A percentile compares a stretch with the other conserved stretches of the same genome.
phyloP scores from a whole-genome alignment of 2,329 filamentous ascomycete species.

The Colletotrichum kahawae region DNA sequence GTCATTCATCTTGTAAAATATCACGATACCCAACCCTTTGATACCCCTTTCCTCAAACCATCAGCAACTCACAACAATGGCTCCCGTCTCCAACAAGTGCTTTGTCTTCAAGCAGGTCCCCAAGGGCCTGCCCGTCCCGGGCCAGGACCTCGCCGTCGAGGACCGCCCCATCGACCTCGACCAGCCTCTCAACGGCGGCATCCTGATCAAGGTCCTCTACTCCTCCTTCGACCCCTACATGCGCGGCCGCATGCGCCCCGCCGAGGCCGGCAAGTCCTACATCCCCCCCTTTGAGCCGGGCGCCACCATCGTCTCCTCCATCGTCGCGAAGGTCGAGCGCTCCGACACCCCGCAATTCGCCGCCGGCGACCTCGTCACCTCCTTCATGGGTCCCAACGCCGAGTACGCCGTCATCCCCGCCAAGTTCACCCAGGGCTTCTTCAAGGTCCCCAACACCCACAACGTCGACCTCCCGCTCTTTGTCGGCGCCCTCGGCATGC shows the following conservation, averaged over 20 bases:
- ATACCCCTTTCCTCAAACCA: background rate
- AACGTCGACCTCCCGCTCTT: conserved; percentile 71
- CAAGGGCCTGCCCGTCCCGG: conserved; percentile 68
- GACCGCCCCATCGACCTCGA: conserved; percentile 70
- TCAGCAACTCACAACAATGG: conserved; percentile 30
- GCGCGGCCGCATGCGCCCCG: conserved; percentile 76
- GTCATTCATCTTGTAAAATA: background rate
- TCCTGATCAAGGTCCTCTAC: conserved; percentile 74
- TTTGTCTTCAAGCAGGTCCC: conserved; percentile 77
- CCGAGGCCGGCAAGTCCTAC: conserved; percentile 68
- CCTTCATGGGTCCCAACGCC: conserved; percentile 59
- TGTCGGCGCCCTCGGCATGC: conserved; percentile 68
- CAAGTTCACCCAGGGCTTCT: conserved; percentile 13
- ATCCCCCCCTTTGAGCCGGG: conserved; percentile 64
- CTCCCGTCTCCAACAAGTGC: conserved; percentile 69
- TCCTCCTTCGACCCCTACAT: conserved; percentile 85
- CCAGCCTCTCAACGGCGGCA: conserved; percentile 64
- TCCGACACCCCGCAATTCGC: conserved; percentile 63
- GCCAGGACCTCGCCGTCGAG: conserved; percentile 74
- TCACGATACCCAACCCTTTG: background rate
- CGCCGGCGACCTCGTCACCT: conserved; percentile 49
- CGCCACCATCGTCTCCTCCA: conserved; percentile 67
- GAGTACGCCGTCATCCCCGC: conserved; percentile 60
- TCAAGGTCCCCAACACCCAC: conserved; percentile 68
- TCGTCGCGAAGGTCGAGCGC: conserved; percentile 73